Conservation (phyloP, 352 stramenopile species). For the Phytophthora niederhauseri region DNA sequence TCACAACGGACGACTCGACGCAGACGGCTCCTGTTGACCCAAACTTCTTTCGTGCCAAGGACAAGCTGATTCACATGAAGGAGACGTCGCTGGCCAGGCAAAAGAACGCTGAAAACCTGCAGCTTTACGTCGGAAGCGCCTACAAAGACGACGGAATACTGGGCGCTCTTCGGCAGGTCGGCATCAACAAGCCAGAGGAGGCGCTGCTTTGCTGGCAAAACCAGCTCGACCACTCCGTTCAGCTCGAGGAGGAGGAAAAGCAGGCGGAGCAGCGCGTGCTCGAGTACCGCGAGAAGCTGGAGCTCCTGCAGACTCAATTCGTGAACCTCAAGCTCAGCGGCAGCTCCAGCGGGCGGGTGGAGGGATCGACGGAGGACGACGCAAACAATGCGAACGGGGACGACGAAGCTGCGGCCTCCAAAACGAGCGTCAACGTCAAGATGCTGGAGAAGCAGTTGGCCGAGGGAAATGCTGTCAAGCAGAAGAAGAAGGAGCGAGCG, state of each 20-base stretch:
- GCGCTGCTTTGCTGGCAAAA: slow-evolving; percentile 81
- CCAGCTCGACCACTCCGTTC: slow-evolving; percentile 70
- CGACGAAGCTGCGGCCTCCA: slow-evolving; percentile 27
- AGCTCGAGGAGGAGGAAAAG: slow-evolving; percentile 71
- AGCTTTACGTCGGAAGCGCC: slow-evolving; percentile 71
- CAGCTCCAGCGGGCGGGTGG: slow-evolving; percentile 33
- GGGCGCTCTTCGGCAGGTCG: slow-evolving; percentile 71
- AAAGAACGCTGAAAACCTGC: slow-evolving; percentile 63
- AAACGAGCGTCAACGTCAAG: slow-evolving; percentile 63
- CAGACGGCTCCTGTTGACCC: slow-evolving; percentile 31
- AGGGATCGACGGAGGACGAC: slow-evolving; percentile 23
- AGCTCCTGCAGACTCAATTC: slow-evolving; percentile 60
- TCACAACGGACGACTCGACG: slow-evolving; percentile 14
- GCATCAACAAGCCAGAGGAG: slow-evolving; percentile 80
- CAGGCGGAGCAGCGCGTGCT: slow-evolving; percentile 61
- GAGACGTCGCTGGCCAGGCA: slow-evolving; percentile 62
- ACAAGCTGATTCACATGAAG: slow-evolving; percentile 81
- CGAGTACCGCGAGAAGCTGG: slow-evolving; percentile 66
- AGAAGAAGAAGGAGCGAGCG: slow-evolving; percentile 77
- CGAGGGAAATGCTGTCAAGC: slow-evolving; percentile 50
- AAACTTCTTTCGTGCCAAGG: slow-evolving; percentile 67
- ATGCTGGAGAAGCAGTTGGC: slow-evolving; percentile 67
- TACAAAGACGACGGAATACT: slow-evolving; percentile 81
- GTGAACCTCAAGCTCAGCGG: slow-evolving; percentile 78
- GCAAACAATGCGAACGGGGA: slow-evolving; percentile 14